Evolutionary conservation across 2,329 filamentous ascomycete genomes (phyloP).

Genomic region (Arthroderma uncinatum): DNA sequence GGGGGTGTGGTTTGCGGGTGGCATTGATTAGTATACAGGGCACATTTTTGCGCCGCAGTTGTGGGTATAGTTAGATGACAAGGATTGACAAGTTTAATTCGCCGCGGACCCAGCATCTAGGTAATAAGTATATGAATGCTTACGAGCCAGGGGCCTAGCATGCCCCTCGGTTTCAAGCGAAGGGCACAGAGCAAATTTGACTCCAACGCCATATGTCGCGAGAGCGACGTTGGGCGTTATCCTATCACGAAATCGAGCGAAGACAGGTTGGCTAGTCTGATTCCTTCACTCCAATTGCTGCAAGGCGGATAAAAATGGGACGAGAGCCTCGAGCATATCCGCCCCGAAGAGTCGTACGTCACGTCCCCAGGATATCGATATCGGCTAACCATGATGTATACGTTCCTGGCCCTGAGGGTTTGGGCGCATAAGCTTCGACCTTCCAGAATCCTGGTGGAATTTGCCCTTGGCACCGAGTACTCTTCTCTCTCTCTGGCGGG

Average conservation of each 20-base stretch:
- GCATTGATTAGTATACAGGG: background rate
- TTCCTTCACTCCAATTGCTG: background rate
- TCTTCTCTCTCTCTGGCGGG: background rate
- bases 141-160: background rate
- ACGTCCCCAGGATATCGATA: background rate
- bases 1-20: background rate
- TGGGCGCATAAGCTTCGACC: background rate
- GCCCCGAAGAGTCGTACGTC: background rate
- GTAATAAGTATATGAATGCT: background rate
- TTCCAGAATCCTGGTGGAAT: background rate
- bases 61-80: background rate
- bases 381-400: background rate
- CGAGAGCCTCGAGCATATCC: constrained; percentile 1
- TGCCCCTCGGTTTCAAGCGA: constrained; percentile 1
- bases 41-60: background rate
- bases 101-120: background rate
- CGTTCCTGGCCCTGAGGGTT: background rate
- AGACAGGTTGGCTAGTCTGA: background rate
- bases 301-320: constrained; percentile 3
- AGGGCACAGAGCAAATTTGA: background rate
- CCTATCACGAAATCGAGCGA: background rate
- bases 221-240: background rate
- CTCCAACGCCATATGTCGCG: background rate
- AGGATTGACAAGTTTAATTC: background rate
- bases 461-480: background rate